phyloP scores from a whole-genome alignment of 192 early-diverging fungal species.

The Coemansia interrupta region DNA sequence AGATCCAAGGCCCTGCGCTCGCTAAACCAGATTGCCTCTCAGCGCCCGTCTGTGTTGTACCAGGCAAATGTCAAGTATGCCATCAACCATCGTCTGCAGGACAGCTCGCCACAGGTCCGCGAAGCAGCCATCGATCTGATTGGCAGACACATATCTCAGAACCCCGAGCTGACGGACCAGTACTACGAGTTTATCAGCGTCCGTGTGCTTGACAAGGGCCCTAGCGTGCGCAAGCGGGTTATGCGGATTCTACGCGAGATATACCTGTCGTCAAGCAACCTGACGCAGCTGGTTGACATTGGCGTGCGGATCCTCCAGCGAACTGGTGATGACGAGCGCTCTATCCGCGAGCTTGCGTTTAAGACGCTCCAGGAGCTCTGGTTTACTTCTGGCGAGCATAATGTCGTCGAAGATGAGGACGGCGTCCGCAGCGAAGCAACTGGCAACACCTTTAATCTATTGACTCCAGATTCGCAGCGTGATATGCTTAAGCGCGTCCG shows the following conservation, averaged over 20 bases:
- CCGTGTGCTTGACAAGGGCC: slow-evolving; percentile 79
- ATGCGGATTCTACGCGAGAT: slow-evolving; percentile 76
- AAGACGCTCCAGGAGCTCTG: slow-evolving; percentile 71
- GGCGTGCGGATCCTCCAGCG: slow-evolving; percentile 66
- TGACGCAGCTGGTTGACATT: slow-evolving; percentile 60
- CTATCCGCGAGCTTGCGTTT: slow-evolving; percentile 62
- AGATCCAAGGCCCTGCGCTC: slow-evolving; percentile 76
- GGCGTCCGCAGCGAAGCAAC: slow-evolving; percentile 11
- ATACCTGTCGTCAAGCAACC: slow-evolving; percentile 54
- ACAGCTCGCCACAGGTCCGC: slow-evolving; percentile 78
- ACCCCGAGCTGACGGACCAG: slow-evolving; percentile 61
- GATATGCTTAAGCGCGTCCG: slow-evolving; percentile 40
- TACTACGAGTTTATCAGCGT: slow-evolving; percentile 81
- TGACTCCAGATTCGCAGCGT: slow-evolving; percentile 44
- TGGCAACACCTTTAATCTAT: slow-evolving; percentile 36
- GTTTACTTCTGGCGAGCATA: slow-evolving; percentile 56
- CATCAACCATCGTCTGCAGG: slow-evolving; percentile 73
- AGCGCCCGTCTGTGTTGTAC: slow-evolving; percentile 63
- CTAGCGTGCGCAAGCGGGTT: slow-evolving; percentile 84
- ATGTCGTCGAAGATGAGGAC: slow-evolving; percentile 29
- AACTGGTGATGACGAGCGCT: slow-evolving; percentile 63
- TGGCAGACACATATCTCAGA: slow-evolving; percentile 71
- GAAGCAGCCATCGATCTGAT: slow-evolving; percentile 89
- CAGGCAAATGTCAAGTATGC: slow-evolving; percentile 63
- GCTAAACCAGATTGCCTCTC: slow-evolving; percentile 69